Conservation (phyloP, 225 moss, liverwort and hornwort genomes). For the Marchantia paleacea region DNA sequence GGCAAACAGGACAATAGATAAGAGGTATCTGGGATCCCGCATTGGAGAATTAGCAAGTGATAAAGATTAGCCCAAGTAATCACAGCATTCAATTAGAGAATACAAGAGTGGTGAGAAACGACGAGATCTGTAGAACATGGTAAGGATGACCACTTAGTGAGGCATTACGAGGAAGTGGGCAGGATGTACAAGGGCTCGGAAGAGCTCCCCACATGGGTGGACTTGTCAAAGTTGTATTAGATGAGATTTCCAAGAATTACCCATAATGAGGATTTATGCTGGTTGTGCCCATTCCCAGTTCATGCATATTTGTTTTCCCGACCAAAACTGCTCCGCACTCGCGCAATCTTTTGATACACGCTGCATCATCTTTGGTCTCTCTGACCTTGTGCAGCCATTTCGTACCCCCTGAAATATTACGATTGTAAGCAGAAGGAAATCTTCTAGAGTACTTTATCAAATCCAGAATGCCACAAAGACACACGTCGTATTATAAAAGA, state of each 20-base stretch:
- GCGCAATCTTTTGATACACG: slow-evolving; percentile 71
- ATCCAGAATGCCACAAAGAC: background rate
- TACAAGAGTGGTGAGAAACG: no score
- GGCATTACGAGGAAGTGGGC: no score
- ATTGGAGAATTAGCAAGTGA: no score
- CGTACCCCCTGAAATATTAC: slow-evolving; percentile 57
- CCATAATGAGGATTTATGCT: slow-evolving; percentile 96
- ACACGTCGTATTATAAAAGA: background rate
- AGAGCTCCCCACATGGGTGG: no score
- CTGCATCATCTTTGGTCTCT: slow-evolving; percentile 63
- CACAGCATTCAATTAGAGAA: no score
- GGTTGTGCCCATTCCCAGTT: slow-evolving; percentile 90
- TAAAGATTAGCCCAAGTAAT: no score
- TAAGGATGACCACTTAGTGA: no score
- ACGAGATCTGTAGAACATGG: no score
- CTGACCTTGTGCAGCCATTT: slow-evolving; percentile 81
- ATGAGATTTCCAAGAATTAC: slow-evolving; percentile 24
- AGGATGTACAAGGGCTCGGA: no score
- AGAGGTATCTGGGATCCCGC: no score
- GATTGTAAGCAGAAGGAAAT: background rate
- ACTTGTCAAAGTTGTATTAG: no score
- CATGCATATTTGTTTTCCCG: slow-evolving; percentile 99
- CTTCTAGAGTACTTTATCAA: background rate
- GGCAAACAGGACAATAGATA: no score
- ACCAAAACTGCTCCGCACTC: slow-evolving; percentile 83